These are phyloP conservation scores for Jamesozyma piceae DNA, from an alignment of 805 yeast genomes.

Conservation along the genomic window DNA sequence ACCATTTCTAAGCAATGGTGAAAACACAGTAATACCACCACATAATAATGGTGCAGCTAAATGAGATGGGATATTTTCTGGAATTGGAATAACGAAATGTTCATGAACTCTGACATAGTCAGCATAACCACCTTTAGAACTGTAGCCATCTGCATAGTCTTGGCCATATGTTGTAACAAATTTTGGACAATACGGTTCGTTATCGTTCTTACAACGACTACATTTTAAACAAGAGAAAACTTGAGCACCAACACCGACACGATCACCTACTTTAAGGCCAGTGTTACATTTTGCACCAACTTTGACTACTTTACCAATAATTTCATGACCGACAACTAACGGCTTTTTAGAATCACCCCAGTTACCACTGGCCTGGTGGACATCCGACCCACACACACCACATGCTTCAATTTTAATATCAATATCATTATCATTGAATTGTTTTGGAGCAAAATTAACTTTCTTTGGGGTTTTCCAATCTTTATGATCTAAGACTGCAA, in stretches of 20 bases:
- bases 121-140: slow-evolving; percentile 60
- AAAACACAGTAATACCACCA: slow-evolving; percentile 67
- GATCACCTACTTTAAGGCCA: slow-evolving; percentile 52
- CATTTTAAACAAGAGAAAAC: slow-evolving; percentile 53
- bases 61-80: slow-evolving; percentile 42
- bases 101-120: slow-evolving; percentile 57
- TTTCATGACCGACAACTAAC: slow-evolving; percentile 60
- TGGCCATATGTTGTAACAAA: slow-evolving; percentile 40
- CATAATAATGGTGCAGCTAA: slow-evolving; percentile 68
- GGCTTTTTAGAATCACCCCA: slow-evolving; percentile 22
- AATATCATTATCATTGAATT: slow-evolving; percentile 37
- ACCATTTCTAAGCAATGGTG: slow-evolving; percentile 51
- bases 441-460: slow-evolving; percentile 41
- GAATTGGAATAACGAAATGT: slow-evolving; percentile 54
- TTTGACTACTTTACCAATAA: slow-evolving; percentile 48
- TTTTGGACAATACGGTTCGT: slow-evolving; percentile 49
- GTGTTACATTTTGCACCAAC: slow-evolving; percentile 48
- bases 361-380: slow-evolving; percentile 18
- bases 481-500: slow-evolving; percentile 40
- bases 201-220: slow-evolving; percentile 43
- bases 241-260: slow-evolving; percentile 77
- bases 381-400: slow-evolving; percentile 61
- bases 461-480: slow-evolving; percentile 51
- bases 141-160: slow-evolving; percentile 38
- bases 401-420: slow-evolving; percentile 52